These are phyloP conservation scores for Arthrobotrys iridis DNA, from an alignment of 2,329 filamentous ascomycete species.

Conservation along the genomic window DNA sequence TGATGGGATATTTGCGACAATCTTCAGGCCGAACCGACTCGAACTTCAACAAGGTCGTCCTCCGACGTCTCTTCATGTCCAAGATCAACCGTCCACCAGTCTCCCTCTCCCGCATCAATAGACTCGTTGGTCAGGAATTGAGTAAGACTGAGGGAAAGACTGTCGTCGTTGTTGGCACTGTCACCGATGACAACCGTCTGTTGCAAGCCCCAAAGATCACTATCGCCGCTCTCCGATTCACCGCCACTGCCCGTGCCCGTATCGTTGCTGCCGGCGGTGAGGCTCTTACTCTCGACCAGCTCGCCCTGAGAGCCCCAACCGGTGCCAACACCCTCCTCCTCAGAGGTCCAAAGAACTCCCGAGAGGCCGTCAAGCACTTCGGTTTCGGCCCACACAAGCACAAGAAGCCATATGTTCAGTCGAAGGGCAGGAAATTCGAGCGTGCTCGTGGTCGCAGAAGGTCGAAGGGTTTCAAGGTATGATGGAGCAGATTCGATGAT, in stretches of 20 bases:
- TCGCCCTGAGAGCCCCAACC: conserved; percentile 92
- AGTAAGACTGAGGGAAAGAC: conserved; percentile 76
- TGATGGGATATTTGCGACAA: conserved; percentile 35
- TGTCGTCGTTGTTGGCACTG: conserved; percentile 89
- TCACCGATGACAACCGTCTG: conserved; percentile 98
- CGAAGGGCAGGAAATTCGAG: conserved; percentile 99
- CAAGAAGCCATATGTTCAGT: conserved; percentile 87
- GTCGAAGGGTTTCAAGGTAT: conserved; percentile 99
- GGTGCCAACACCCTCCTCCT: conserved; percentile 97
- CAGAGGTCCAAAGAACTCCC: conserved; percentile 96
- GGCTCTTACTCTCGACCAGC: conserved; percentile 94
- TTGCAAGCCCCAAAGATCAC: conserved; percentile 89
- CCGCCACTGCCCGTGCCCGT: conserved; percentile 91
- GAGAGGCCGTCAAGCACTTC: conserved; percentile 99
- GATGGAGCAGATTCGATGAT: conserved; percentile 63
- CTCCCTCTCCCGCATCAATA: conserved; percentile 87
- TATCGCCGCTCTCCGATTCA: conserved; percentile 95
- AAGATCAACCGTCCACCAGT: conserved; percentile 97
- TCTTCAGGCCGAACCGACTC: conserved; percentile 78
- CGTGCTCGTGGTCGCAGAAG: conserved; percentile 97
- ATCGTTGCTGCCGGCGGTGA: conserved; percentile 94
- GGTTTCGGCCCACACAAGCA: conserved; percentile 96
- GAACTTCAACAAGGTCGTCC: conserved; percentile 98
- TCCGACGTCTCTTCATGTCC: conserved; percentile 97
- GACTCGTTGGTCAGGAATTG: conserved; percentile 69